phyloP scores from a whole-genome alignment of 1,139 yeast species.

The Hanseniaspora gamundiae region DNA sequence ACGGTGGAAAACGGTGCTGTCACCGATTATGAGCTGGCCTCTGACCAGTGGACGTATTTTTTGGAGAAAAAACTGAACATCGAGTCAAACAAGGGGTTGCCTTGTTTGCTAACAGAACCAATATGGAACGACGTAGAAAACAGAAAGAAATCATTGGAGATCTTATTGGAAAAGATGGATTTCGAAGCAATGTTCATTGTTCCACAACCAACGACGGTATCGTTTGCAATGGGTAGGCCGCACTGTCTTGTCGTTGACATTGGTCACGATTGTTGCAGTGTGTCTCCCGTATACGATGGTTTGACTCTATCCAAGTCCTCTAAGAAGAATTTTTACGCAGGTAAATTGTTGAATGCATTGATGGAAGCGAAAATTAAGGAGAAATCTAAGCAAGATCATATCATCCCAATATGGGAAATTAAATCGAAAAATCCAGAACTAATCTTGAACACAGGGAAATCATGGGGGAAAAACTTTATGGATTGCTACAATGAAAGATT shows the following conservation, averaged over 20 bases:
- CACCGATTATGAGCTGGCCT: slow-evolving; percentile 64
- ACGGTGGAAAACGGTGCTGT: slow-evolving; percentile 51
- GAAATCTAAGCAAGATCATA: slow-evolving; percentile 13
- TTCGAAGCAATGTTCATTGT: slow-evolving; percentile 84
- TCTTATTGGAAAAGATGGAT: slow-evolving; percentile 56
- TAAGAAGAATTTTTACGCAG: slow-evolving; percentile 56
- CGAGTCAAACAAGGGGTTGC: slow-evolving; percentile 28
- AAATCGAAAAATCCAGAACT: slow-evolving; percentile 20
- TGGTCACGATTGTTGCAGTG: slow-evolving; percentile 76
- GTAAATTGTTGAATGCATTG: slow-evolving; percentile 34
- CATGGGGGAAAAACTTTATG: slow-evolving; percentile 1
- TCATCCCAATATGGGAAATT: slow-evolving; percentile 23
- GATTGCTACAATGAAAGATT: slow-evolving; percentile 18
- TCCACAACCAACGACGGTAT: slow-evolving; percentile 76
- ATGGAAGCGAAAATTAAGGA: slow-evolving; percentile 11
- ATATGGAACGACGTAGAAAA: slow-evolving; percentile 69
- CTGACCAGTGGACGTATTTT: slow-evolving; percentile 51
- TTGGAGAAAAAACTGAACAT: slow-evolving; percentile 25
- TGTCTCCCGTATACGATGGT: slow-evolving; percentile 91
- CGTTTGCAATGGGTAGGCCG: slow-evolving; percentile 90
- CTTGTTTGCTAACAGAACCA: slow-evolving; percentile 71
- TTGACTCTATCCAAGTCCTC: slow-evolving; percentile 67
- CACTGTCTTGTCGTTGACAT: slow-evolving; percentile 87
- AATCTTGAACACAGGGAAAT: slow-evolving; percentile 14
- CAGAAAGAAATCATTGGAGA: slow-evolving; percentile 62